These are phyloP conservation scores for Aureobasidium sp. DNA, from an alignment of 2,329 filamentous ascomycete genomes.

Conservation along the genomic window DNA sequence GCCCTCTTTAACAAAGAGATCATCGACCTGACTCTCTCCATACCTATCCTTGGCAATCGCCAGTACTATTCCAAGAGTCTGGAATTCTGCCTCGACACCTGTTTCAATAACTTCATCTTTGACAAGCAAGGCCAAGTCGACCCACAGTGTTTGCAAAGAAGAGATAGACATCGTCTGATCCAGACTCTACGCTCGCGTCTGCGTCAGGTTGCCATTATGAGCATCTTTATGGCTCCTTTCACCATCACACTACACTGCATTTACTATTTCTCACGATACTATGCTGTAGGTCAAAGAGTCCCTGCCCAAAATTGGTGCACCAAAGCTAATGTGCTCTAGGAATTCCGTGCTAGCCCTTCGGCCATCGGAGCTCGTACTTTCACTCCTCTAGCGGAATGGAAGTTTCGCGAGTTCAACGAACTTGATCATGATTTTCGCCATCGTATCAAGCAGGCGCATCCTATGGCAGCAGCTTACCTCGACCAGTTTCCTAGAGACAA, in stretches of 20 bases:
- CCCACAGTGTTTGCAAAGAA: conserved; percentile 75
- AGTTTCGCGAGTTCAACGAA: conserved; percentile 97
- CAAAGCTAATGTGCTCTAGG: conserved; percentile 40
- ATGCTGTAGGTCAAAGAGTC: conserved; percentile 54
- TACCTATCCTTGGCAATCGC: conserved; percentile 72
- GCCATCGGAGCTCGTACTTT: conserved; percentile 83
- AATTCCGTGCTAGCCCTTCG: conserved; percentile 90
- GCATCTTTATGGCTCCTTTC: conserved; percentile 78
- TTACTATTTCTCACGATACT: conserved; percentile 90
- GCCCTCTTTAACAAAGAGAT: conserved; percentile 97
- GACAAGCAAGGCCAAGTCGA: conserved; percentile 81
- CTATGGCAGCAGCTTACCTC: conserved; percentile 83
- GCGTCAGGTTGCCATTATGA: conserved; percentile 74
- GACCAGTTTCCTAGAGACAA: conserved; percentile 96
- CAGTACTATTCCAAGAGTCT: conserved; percentile 84
- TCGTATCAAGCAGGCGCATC: conserved; percentile 86
- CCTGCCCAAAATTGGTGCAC: too few species aligned
- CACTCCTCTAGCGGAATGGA: conserved; percentile 92
- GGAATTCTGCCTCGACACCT: conserved; percentile 85
- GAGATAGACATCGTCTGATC: conserved; percentile 70
- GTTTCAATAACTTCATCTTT: conserved; percentile 89
- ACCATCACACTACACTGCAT: conserved; percentile 79
- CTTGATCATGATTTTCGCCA: conserved; percentile 85
- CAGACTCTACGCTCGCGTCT: conserved; percentile 70
- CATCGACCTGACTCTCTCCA: conserved; percentile 72